Conservation (phyloP, 495 filamentous ascomycete genomes). For the Parathielavia hyrcaniae region DNA sequence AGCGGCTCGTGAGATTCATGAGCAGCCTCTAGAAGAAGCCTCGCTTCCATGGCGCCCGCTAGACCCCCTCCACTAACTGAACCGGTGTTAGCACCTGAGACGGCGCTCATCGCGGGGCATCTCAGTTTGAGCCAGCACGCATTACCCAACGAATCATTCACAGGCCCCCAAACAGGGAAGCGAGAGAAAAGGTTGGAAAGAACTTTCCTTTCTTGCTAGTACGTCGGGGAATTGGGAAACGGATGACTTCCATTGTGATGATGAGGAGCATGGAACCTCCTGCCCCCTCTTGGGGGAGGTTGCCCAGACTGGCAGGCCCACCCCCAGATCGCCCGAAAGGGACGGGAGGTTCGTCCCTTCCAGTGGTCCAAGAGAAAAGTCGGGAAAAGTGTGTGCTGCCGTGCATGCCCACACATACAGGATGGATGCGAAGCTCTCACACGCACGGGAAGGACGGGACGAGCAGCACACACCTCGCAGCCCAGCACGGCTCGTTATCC, state of each 20-base stretch:
- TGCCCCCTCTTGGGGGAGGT: too few species aligned
- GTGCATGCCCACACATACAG: too few species aligned
- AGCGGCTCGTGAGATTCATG: background rate
- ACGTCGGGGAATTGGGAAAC: too few species aligned
- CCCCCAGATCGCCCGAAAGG: constrained; percentile 11
- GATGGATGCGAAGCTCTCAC: too few species aligned
- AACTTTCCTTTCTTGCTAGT: too few species aligned
- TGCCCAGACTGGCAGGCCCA: background rate
- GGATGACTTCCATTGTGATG: too few species aligned
- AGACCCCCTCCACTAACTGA: background rate
- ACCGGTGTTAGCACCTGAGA: background rate
- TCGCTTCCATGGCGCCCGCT: constrained; percentile 2
- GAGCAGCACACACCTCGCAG: constrained; percentile 4
- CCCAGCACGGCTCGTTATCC: constrained; percentile 19
- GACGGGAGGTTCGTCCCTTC: constrained; percentile 9
- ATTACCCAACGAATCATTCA: background rate
- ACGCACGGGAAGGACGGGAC: constrained; percentile 10
- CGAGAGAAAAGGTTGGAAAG: too few species aligned
- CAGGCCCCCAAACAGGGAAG: too few species aligned
- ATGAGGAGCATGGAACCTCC: too few species aligned
- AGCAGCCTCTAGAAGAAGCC: too few species aligned
- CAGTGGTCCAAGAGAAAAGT: background rate
- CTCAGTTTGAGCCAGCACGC: background rate
- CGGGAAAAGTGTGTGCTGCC: background rate
- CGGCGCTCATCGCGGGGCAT: background rate